Evolutionary conservation across 495 filamentous ascomycete genomes (phyloP).

Genomic region (Trichoderma erinaceum): DNA sequence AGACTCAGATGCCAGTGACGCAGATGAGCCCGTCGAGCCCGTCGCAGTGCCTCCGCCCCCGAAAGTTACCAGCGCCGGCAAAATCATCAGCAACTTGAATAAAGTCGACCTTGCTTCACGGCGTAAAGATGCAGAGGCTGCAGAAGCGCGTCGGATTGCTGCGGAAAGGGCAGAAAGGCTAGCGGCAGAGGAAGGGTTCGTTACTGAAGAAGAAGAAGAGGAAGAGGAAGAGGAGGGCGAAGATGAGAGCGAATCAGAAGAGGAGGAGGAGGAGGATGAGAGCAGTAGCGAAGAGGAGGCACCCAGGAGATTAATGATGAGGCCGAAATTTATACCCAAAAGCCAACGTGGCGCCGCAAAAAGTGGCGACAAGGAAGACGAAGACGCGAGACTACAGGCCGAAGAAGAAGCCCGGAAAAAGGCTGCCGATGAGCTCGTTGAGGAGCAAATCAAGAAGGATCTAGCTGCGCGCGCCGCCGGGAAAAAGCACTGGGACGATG

Average conservation of each 20-base stretch:
- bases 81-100: conserved; percentile 54
- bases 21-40: conserved; percentile 34
- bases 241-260: conserved; percentile 46
- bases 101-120: conserved; percentile 61
- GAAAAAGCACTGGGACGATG: conserved; percentile 83
- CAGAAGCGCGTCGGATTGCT: conserved; percentile 39
- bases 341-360: conserved; percentile 49
- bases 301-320: conserved; percentile 64
- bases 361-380: conserved; percentile 19
- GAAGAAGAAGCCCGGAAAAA: conserved; percentile 45
- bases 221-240: conserved; percentile 45
- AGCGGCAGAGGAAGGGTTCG: conserved; percentile 68
- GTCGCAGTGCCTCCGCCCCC: conserved; percentile 47
- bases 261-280: conserved; percentile 52
- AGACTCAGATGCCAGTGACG: conserved; percentile 51
- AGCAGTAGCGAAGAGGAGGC: conserved; percentile 60
- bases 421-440: conserved; percentile 70
- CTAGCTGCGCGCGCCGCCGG: conserved; percentile 66
- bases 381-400: conserved; percentile 17
- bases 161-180: conserved; percentile 38
- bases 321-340: conserved; percentile 91
- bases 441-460: conserved; percentile 79
- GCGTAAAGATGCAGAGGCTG: conserved; percentile 34
- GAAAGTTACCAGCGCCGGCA: conserved; percentile 50
- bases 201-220: conserved; percentile 54